These are phyloP conservation scores for Globisporangium cylindrosporum DNA, from an alignment of 352 stramenopile species.

Conservation along the genomic window DNA sequence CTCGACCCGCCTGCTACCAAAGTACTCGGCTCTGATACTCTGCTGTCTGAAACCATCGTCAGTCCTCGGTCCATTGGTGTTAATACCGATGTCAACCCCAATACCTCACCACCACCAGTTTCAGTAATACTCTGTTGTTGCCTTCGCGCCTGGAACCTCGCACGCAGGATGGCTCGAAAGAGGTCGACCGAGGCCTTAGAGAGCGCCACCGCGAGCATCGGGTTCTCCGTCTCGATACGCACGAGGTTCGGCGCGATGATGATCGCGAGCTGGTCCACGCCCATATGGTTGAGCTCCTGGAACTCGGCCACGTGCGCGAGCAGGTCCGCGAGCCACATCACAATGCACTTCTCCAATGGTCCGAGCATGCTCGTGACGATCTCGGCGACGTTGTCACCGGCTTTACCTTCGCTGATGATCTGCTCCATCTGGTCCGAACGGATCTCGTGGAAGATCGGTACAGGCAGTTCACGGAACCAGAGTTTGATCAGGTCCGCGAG, in stretches of 20 bases:
- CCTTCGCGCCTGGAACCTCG: conserved; percentile 28
- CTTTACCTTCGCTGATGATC: conserved; percentile 18
- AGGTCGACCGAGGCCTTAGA: conserved; percentile 86
- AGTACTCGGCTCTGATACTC: neutral
- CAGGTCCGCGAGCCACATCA: conserved; percentile 85
- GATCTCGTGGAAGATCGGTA: conserved; percentile 82
- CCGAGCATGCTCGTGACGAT: conserved; percentile 51
- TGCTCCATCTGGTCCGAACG: conserved; percentile 67
- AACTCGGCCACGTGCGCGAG: conserved; percentile 67
- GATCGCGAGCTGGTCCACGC: conserved; percentile 88
- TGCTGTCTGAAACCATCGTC: conserved; percentile 4
- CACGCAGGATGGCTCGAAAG: conserved; percentile 51
- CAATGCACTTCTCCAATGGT: conserved; percentile 47
- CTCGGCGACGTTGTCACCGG: conserved; percentile 29
- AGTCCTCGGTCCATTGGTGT: neutral
- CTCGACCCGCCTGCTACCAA: conserved; percentile 5
- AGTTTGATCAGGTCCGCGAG: conserved; percentile 88
- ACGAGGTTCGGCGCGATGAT: conserved; percentile 89
- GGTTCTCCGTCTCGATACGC: conserved; percentile 80
- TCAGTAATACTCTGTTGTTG: neutral
- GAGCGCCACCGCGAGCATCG: conserved; percentile 79
- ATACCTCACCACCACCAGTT: neutral
- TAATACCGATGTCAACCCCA: conserved; percentile 4
- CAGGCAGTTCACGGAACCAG: conserved; percentile 85
- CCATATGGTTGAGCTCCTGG: conserved; percentile 84